phyloP scores from a whole-genome alignment of 1,139 yeast species.

The Groenewaldozyma auringiensis region DNA sequence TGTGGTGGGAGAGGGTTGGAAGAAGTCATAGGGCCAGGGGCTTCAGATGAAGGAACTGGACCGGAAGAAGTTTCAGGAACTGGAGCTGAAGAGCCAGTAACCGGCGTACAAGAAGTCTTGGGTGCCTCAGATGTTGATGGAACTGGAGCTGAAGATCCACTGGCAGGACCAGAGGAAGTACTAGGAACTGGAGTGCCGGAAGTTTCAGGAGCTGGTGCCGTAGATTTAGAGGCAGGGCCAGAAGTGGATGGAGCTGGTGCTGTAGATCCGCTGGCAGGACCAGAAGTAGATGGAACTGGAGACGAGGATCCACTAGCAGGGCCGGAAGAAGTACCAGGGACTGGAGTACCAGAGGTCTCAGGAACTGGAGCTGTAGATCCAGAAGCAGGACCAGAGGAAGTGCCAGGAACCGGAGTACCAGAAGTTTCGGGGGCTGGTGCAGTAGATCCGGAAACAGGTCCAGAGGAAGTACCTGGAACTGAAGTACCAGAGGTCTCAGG shows the following conservation, averaged over 20 bases:
- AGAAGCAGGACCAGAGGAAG: neutral
- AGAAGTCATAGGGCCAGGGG: neutral
- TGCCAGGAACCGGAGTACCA: neutral
- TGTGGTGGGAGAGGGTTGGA: neutral
- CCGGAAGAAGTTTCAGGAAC: neutral
- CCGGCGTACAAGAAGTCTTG: neutral
- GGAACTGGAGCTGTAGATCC: neutral
- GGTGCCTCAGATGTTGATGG: neutral
- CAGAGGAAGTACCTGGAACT: slow-evolving; percentile 1
- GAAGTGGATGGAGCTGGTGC: neutral
- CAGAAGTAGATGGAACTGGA: slow-evolving; percentile 1
- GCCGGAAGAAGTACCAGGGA: neutral
- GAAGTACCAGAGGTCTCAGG: slow-evolving; percentile 1
- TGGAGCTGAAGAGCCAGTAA: neutral
- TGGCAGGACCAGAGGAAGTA: neutral
- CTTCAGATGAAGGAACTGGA: neutral
- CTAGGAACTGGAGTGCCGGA: neutral
- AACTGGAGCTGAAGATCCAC: neutral
- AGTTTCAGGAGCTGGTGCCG: neutral
- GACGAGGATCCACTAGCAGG: neutral
- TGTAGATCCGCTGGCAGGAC: neutral
- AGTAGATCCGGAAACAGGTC: neutral
- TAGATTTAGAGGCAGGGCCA: neutral
- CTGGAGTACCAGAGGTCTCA: neutral
- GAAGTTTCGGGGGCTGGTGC: neutral